phyloP scores from a whole-genome alignment of 495 filamentous ascomycete species.

The Sphaerosporella brunnea region DNA sequence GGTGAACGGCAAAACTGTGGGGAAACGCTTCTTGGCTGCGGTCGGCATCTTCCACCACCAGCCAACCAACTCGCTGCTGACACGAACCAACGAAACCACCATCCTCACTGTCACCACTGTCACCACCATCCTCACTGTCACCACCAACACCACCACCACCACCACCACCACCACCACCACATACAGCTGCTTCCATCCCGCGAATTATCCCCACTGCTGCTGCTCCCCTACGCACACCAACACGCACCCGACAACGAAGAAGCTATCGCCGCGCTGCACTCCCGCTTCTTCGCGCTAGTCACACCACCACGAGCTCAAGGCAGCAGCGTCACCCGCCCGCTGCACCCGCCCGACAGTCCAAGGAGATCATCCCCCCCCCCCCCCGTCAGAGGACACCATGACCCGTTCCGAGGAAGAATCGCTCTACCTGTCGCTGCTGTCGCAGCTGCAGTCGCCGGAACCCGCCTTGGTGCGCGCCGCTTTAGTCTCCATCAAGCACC shows the following conservation, averaged over 20 bases:
- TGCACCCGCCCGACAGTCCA: not conserved
- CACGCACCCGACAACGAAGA: too few species aligned
- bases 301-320: not conserved
- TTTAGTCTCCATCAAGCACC: conserved; percentile 65
- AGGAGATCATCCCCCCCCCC: not conserved
- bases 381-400: conserved; percentile 8
- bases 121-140: not conserved
- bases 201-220: not conserved
- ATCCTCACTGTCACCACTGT: not conserved
- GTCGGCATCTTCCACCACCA: too few species aligned
- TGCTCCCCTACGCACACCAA: too few species aligned
- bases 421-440: conserved; percentile 34
- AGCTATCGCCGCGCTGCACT: not conserved
- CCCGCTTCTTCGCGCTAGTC: not conserved
- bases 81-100: too few species aligned
- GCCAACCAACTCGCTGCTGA: too few species aligned
- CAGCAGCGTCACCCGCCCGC: not conserved
- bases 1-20: too few species aligned
- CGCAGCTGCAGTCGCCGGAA: conserved; percentile 39
- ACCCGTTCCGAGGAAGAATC: conserved; percentile 25
- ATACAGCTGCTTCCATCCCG: too few species aligned
- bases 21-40: too few species aligned
- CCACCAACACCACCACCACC: too few species aligned
- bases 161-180: too few species aligned
- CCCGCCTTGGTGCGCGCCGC: conserved; percentile 42